phyloP scores from a whole-genome alignment of 208 protist species.

The Paratrypanosoma confusum region DNA sequence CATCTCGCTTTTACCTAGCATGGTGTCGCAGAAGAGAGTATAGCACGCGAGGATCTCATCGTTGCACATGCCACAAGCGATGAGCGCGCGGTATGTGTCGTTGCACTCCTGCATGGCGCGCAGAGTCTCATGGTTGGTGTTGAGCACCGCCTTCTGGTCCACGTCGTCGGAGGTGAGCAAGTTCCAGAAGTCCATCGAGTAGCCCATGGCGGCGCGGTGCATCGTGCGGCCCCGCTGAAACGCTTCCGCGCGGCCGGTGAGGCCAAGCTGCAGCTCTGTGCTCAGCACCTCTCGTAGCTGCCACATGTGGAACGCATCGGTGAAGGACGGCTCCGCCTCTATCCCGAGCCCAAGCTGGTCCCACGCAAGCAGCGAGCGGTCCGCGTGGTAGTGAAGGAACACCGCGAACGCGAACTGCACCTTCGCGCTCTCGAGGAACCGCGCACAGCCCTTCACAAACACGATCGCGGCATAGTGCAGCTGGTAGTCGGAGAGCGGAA shows the following conservation, averaged over 20 bases:
- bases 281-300: slow-evolving; percentile 4
- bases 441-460: slow-evolving; percentile 15
- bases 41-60: slow-evolving; percentile 12
- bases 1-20: slow-evolving; percentile 10
- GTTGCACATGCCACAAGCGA: slow-evolving; percentile 3
- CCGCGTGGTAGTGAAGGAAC: slow-evolving; percentile 8
- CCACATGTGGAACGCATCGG: slow-evolving; percentile 4
- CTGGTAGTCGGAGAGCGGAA: slow-evolving; percentile 4
- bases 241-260: slow-evolving; percentile 9
- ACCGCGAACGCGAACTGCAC: slow-evolving; percentile 2
- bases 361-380: background rate
- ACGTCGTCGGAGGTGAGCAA: slow-evolving; percentile 7
- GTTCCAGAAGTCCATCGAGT: slow-evolving; percentile 11
- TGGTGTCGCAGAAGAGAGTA: slow-evolving; percentile 9
- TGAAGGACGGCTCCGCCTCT: slow-evolving; percentile 2
- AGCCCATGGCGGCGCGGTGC: slow-evolving; percentile 10
- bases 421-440: slow-evolving; percentile 3
- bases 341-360: background rate
- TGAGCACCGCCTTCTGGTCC: background rate
- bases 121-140: slow-evolving; percentile 3
- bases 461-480: slow-evolving; percentile 12
- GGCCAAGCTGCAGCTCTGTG: slow-evolving; percentile 6
- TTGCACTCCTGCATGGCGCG: background rate
- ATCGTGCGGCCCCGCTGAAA: slow-evolving; percentile 7
- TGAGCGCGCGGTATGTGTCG: slow-evolving; percentile 1